Conservation (phyloP, 495 filamentous ascomycete species). For the Letharia columbiana region DNA sequence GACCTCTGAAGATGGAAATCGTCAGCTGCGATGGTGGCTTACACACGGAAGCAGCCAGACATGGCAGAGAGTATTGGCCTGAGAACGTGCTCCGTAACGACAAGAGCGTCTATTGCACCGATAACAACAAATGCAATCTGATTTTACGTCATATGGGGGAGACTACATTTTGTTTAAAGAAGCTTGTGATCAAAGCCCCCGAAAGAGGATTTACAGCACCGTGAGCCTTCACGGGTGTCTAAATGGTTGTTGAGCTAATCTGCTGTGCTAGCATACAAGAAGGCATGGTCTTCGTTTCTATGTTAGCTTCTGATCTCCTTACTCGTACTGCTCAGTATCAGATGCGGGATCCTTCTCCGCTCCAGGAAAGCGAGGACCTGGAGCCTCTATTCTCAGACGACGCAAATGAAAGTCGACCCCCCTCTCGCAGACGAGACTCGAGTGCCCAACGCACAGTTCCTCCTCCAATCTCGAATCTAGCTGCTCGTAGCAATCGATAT, state of each 20-base stretch:
- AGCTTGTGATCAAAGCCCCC: constrained; percentile 81
- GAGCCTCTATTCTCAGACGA: constrained; percentile 3
- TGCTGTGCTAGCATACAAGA: constrained; percentile 60
- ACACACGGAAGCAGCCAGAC: constrained; percentile 46
- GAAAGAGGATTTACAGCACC: constrained; percentile 71
- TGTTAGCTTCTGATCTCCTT: constrained; percentile 69
- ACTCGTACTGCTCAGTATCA: constrained; percentile 66
- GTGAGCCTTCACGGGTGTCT: constrained; percentile 45
- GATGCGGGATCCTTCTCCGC: constrained; percentile 50
- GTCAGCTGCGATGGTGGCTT: constrained; percentile 82
- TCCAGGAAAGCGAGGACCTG: constrained; percentile 13
- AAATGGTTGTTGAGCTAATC: constrained; percentile 2
- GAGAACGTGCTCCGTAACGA: constrained; percentile 82
- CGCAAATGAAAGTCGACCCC: constrained; percentile 16
- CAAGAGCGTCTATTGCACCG: constrained; percentile 78
- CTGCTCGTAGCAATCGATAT: constrained; percentile 10
- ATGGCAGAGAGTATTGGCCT: constrained; percentile 50
- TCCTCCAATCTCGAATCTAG: constrained; percentile 22
- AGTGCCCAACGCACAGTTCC: constrained; percentile 21
- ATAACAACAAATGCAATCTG: constrained; percentile 73
- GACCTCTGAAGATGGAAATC: constrained; percentile 73
- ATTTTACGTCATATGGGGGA: constrained; percentile 70
- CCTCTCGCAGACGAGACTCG: constrained; percentile 23
- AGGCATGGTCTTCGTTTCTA: constrained; percentile 87
- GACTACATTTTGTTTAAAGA: constrained; percentile 69